Conservation (phyloP, 139 green algal genomes). For the Trebouxia sp. region DNA sequence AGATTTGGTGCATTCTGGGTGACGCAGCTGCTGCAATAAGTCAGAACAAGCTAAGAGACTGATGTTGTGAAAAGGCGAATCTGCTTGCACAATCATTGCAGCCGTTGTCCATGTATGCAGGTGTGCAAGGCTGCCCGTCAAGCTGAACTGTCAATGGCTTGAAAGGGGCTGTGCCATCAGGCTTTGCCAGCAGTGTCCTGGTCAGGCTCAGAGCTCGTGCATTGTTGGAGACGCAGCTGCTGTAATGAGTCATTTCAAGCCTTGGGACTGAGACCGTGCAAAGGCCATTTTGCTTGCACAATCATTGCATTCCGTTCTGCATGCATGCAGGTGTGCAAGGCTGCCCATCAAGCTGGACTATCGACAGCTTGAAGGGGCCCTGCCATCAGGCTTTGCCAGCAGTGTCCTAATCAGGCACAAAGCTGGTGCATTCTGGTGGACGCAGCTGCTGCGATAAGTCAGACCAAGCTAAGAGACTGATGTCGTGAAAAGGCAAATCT, state of each 20-base stretch:
- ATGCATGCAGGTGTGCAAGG: not conserved
- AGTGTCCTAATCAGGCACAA: not conserved
- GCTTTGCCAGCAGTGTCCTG: constrained; percentile 2
- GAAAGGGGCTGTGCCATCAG: not conserved
- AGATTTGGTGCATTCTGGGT: constrained; percentile 24
- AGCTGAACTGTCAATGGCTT: not conserved
- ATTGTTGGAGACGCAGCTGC: constrained; percentile 22
- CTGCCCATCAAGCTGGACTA: no score
- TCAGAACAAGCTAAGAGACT: not conserved
- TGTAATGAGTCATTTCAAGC: not conserved
- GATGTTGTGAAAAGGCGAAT: not conserved
- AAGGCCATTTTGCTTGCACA: no score
- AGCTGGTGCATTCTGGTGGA: not conserved
- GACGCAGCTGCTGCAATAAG: constrained; percentile 7
- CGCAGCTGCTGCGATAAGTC: not conserved
- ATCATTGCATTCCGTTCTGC: no score
- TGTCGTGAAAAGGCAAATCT: not conserved
- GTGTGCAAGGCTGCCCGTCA: constrained; percentile 25
- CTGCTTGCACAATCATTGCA: not conserved
- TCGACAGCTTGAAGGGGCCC: no score
- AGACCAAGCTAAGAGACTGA: not conserved
- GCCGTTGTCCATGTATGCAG: not conserved
- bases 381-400: no score
- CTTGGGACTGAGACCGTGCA: no score
- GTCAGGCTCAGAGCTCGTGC: constrained; percentile 18